Evolutionary conservation across 108 stramenopile genomes (phyloP), one percentile per base, ranked within the genome.

Genomic region (Skeletonema costatum): DNA sequence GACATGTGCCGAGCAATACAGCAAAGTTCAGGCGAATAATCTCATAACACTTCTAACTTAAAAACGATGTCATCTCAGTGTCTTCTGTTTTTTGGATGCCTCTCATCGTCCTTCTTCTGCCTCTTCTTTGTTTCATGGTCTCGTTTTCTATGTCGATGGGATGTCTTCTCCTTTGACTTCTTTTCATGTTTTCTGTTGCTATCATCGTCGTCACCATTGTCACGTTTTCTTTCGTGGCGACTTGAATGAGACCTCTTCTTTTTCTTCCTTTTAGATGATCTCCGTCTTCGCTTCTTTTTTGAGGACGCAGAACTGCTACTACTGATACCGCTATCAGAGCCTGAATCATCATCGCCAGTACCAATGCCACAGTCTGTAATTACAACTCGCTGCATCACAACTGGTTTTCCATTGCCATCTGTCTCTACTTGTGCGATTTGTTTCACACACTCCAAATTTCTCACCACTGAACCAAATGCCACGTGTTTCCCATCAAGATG

Each of bases 401-500:
- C 73, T 6, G 90, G 92, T n/a, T 86, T 85, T 61, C 89, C 80
- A 29, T 66, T 76, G 32, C 85, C 88, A 5, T 80, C 77, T 29
- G 83, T 87, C 60, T 91, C 90, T 32, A 93, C 86, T 48, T 64
- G 77, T 9, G 71, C 78, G 61, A 96, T 89, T 44, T 82, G 73
- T 46, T 85, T 70, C 50, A 98, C 81, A 31, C 87, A 86, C 13
- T 90, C 86, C 50, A 95, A 84, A 4, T 96, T 93, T 13, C 66
- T 58, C 11, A 83, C 58, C 14, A 96, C 92, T 21, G 60, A n/a
- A 3, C 94, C 96, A 78, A 97, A 97, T 8, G 85, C 93, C 9
- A 90, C 87, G 80, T 94, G 92, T 67, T 94, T 93, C 9, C 86
- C 90, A 78, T 97, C 88, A 60, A 97, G 82, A 74, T 92, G 90